Base-by-base conservation (phyloP, 1,139 yeast species). In the Sugiyamaella castrensis region DNA sequence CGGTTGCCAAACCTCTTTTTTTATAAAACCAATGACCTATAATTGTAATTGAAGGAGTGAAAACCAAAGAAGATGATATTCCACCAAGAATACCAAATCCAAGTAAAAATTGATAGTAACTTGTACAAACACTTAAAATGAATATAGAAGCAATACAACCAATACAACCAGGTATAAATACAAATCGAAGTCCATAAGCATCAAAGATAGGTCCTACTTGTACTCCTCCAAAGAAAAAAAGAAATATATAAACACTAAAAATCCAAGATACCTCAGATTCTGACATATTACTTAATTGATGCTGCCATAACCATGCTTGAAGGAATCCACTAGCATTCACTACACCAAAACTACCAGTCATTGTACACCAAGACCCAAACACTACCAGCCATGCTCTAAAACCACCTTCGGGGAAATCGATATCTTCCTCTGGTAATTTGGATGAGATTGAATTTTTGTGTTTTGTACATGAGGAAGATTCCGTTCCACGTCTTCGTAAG, bases 161-260 rank as follows among this genome's bases (percentile, higher is more conserved):
- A 0, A 74, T 47, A 1, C 78, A 70, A 1, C 84, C 84, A 44
- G 75, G 75, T 11, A 63, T 48, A 27, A 65, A 43, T 11, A 66
- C 58, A 19, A 52, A 56, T 24, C 55, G 53, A 16, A 60, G 57
- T 1, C 72, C 72, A 37, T 62, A 64, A 5, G 66, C 52, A 57
- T 84, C 92, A 59, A 84, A 84, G 2, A 68, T 45, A 2, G 82
- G 82, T 0, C 91, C 91, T 29, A 79, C 76, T 38, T 80, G 67
- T 9, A 82, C 77, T 0, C 82, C 81, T 16, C 82, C 76, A 44
- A 80, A 72, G 60, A 79, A 79, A 59, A 80, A 71, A 24, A 82
- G 70, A 51, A 81, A 81, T 45, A 75, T 64, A 61, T 75, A 80
- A 5, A 81, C 64, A 3, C 84, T 75, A 62, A 82, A 82, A 34